Evolutionary conservation across 2,329 filamentous ascomycete genomes (phyloP), one percentile per base, ranked within the genome.

Genomic region (Cladobotryum mycophilum): DNA sequence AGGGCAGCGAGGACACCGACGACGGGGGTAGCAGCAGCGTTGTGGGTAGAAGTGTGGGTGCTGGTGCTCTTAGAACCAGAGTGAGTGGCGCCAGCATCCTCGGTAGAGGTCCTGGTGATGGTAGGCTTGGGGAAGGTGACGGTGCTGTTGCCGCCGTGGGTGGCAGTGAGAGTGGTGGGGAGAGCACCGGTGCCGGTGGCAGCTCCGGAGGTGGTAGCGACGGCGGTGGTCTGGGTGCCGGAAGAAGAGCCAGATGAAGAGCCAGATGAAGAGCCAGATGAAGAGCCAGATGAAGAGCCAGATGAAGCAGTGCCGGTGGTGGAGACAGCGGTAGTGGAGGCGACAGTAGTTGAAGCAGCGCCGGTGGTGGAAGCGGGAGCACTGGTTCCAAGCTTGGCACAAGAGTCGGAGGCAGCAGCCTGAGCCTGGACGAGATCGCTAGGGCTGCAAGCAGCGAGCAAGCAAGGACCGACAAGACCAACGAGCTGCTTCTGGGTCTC

Each of bases 401-500:
- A 72, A 20, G 63, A 60, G 3, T 49, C 56, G 12, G 44, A 45
- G 12, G 67, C 67, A 9, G 69, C 64, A 8, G 57, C 45, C 49
- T 66, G 63, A 14, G 67, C 68, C 49, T 62, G 59, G 20, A 52
- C 38, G 18, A 73, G 58, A 9, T 67, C 65, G 30, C 49, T 36
- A 2, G 55, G 22, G 11, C 53, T 50, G 59, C 75, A 77, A 38
- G 62, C 61, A 20, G 59, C 55, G 52, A 63, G 51, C 43, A 70
- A 51, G 58, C 70, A 72, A 15, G 60, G 52, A 12, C 61, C 49
- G 49, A 67, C 62, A 41, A 62, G 51, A 35, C 58, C 49, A 18
- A 55, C 48, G 34, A 71, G 63, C 53, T 61, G 57, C 37, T 51
- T 51, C 59, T 70, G 66, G 49, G 61, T 68, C 2, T 52, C 53